phyloP scores from a whole-genome alignment of 2,329 filamentous ascomycete genomes.

The Fusarium agapanthi region DNA sequence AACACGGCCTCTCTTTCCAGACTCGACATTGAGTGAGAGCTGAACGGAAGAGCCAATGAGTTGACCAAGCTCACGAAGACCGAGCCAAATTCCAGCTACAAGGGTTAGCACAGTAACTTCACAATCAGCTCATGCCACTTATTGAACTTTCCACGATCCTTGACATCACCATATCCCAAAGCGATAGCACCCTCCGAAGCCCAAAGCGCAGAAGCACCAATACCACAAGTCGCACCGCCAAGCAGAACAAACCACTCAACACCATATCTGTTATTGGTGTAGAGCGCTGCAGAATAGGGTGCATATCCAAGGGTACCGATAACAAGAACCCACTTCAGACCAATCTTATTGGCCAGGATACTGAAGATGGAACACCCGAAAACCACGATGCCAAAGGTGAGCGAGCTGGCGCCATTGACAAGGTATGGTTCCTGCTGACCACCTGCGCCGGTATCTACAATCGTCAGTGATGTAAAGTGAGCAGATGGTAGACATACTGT shows the following conservation, averaged over 20 bases:
- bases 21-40: conserved; percentile 57
- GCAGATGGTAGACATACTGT: conserved; percentile 37
- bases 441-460: conserved; percentile 57
- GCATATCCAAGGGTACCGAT: conserved; percentile 59
- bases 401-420: conserved; percentile 40
- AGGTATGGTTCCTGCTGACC: conserved; percentile 62
- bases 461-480: background rate
- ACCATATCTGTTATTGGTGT: conserved; percentile 61
- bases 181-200: conserved; percentile 61
- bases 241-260: conserved; percentile 62
- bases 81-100: conserved; percentile 60
- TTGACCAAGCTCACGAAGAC: conserved; percentile 61
- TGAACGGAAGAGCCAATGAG: conserved; percentile 62
- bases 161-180: conserved; percentile 57
- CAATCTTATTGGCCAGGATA: conserved; percentile 59
- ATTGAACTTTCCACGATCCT: conserved; percentile 56
- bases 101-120: background rate
- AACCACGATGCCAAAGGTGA: conserved; percentile 53
- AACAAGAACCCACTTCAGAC: conserved; percentile 56
- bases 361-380: conserved; percentile 53
- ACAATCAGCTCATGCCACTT: accelerated
- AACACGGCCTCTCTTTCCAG: conserved; percentile 45
- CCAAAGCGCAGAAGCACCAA: conserved; percentile 62
- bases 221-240: conserved; percentile 58
- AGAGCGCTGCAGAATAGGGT: conserved; percentile 57